phyloP scores from a whole-genome alignment of 2,329 filamentous ascomycete species.

The Westerdykella aurantiaca region DNA sequence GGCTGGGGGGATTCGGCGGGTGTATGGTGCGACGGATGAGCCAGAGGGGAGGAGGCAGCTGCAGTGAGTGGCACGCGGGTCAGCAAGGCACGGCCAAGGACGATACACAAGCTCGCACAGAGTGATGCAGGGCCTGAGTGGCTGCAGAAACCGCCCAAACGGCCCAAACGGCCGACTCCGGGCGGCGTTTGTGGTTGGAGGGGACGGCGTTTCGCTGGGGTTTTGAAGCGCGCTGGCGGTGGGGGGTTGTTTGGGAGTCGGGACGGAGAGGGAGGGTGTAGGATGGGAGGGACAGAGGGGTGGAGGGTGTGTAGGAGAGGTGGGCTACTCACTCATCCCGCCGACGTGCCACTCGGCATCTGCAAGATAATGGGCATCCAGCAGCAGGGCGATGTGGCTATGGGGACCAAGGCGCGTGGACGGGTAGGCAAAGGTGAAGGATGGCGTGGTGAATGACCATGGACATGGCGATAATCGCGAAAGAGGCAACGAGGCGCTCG shows the following conservation, averaged over 20 bases:
- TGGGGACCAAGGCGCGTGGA: neutral
- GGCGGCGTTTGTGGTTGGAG: constrained; percentile 2
- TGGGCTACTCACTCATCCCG: constrained; percentile 35
- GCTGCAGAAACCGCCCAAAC: constrained; percentile 10
- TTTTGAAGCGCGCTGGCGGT: constrained; percentile 4
- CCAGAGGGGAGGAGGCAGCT: constrained; percentile 37
- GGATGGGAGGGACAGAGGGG: constrained; percentile 3
- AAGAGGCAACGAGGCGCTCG: neutral
- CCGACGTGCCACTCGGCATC: constrained; percentile 31
- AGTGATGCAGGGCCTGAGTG: constrained; percentile 12
- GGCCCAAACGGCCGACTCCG: neutral
- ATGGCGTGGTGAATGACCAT: neutral
- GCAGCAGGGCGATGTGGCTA: constrained; percentile 2
- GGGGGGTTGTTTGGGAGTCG: constrained; percentile 8
- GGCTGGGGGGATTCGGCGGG: constrained; percentile 8
- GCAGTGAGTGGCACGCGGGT: constrained; percentile 21
- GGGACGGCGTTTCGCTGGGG: constrained; percentile 13
- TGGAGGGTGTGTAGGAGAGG: constrained; percentile 1
- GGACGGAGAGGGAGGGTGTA: neutral
- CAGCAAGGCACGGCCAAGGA: constrained; percentile 20
- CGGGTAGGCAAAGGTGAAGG: constrained; percentile 5
- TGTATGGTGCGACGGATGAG: constrained; percentile 37
- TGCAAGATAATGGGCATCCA: constrained; percentile 4
- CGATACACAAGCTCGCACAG: constrained; percentile 15
- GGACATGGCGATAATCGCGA: neutral